These are phyloP conservation scores for Tuber aestivum DNA, from an alignment of 495 filamentous ascomycete species.

Conservation along the genomic window DNA sequence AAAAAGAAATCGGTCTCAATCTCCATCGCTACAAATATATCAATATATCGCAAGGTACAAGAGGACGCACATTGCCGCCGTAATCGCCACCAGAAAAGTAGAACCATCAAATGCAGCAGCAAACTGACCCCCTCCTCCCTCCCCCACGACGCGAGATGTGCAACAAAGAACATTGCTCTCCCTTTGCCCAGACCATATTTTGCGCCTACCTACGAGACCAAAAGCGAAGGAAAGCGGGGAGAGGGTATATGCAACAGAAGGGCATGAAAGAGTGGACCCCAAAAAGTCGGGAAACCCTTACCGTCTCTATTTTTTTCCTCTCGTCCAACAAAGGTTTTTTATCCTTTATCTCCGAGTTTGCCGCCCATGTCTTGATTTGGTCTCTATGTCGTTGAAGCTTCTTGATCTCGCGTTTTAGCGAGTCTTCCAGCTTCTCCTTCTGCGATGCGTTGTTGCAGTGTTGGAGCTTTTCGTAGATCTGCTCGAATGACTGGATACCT, in stretches of 20 bases:
- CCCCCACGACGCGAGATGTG: conserved; percentile 15
- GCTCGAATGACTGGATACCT: conserved; percentile 86
- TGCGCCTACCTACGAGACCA: conserved; percentile 16
- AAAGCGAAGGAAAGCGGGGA: conserved; percentile 25
- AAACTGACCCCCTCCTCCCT: conserved; percentile 15
- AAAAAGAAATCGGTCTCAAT: conserved; percentile 27
- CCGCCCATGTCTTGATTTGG: conserved; percentile 98
- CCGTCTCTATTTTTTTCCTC: conserved; percentile 90
- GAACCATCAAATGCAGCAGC: conserved; percentile 15
- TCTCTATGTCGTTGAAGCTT: conserved; percentile 95
- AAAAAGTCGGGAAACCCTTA: conserved; percentile 46
- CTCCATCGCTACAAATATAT: conserved; percentile 5
- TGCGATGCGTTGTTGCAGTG: conserved; percentile 84
- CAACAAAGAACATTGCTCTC: conserved; percentile 35
- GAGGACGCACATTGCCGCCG: not conserved
- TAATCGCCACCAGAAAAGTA: conserved; percentile 1
- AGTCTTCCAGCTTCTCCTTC: conserved; percentile 96
- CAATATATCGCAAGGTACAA: not conserved
- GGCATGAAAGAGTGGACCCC: not conserved
- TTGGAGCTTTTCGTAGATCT: conserved; percentile 92
- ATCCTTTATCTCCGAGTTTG: conserved; percentile 96
- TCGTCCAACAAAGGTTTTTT: conserved; percentile 91
- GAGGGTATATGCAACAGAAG: conserved; percentile 8
- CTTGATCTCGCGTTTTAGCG: conserved; percentile 98
- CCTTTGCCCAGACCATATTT: conserved; percentile 10